phyloP scores from a whole-genome alignment of 129 eudicot genomes.

The Artemisia argyi region DNA sequence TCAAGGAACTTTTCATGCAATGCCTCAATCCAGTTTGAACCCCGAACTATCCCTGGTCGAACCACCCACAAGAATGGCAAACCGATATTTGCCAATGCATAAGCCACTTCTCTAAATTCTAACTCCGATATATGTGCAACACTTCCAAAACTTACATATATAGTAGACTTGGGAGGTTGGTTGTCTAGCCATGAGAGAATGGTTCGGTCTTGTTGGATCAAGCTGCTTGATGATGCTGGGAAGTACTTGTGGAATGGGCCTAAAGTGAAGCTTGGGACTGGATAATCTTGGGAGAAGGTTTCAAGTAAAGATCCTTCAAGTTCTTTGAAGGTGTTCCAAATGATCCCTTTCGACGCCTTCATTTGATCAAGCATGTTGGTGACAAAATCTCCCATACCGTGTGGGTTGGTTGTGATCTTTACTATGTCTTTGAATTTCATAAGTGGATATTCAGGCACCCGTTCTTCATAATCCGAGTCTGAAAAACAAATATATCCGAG shows the following conservation, averaged over 20 bases:
- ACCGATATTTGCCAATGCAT: conserved; percentile 43
- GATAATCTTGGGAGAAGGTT: conserved; percentile 25
- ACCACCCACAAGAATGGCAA: conserved; percentile 30
- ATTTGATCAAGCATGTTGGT: neutral
- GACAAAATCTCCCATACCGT: too few relatives aligned
- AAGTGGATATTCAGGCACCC: too few relatives aligned
- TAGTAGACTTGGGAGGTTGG: conserved; percentile 47
- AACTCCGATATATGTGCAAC: conserved; percentile 14
- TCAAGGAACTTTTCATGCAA: too few relatives aligned
- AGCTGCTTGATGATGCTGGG: conserved; percentile 32
- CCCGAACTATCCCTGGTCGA: too few relatives aligned
- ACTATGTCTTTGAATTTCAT: too few relatives aligned
- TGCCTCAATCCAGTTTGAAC: too few relatives aligned
- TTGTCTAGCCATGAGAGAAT: conserved; percentile 50
- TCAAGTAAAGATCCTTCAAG: conserved; percentile 38
- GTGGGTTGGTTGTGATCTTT: too few relatives aligned
- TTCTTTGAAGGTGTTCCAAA: conserved; percentile 47
- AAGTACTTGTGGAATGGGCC: conserved; percentile 52
- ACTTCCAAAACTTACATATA: conserved; percentile 60
- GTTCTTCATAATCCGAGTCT: too few relatives aligned
- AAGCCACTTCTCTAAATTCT: conserved; percentile 35
- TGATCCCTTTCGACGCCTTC: conserved; percentile 41
- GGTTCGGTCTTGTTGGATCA: conserved; percentile 32
- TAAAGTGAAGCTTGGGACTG: conserved; percentile 41
- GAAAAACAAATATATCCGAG: too few relatives aligned